phyloP scores from a whole-genome alignment of 2,329 filamentous ascomycete species.

The Cladosporium colombiae region DNA sequence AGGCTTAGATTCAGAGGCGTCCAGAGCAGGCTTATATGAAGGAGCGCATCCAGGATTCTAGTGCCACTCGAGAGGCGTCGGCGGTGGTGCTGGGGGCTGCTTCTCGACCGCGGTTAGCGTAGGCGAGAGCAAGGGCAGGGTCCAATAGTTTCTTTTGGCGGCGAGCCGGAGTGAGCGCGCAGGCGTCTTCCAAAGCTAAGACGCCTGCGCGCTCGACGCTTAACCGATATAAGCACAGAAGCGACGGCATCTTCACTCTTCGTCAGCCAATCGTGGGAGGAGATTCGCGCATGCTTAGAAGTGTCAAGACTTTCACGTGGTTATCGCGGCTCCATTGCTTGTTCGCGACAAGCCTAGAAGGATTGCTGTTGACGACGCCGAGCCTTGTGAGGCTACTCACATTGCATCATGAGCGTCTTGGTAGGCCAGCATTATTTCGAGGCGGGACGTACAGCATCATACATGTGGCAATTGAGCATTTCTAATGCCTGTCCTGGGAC shows the following conservation, averaged over 20 bases:
- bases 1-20: not conserved
- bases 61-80: not conserved
- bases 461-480: not conserved
- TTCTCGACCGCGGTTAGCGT: slow-evolving; percentile 16
- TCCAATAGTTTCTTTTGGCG: slow-evolving; percentile 15
- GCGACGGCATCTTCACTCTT: slow-evolving; percentile 5
- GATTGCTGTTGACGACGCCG: not conserved
- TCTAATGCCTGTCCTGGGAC: not conserved
- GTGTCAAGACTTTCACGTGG: not conserved
- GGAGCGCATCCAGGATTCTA: not conserved
- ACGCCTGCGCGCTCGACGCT: slow-evolving; percentile 6
- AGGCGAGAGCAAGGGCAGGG: slow-evolving; percentile 6
- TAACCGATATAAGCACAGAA: slow-evolving; percentile 15
- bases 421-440: not conserved
- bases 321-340: slow-evolving; percentile 1
- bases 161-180: slow-evolving; percentile 7
- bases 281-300: slow-evolving; percentile 3
- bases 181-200: not conserved
- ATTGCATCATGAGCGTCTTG: not conserved
- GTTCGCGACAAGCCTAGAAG: not conserved
- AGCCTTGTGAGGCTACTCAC: not conserved
- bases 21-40: not conserved
- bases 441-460: not conserved
- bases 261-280: not conserved
- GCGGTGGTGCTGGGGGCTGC: not conserved